Percentiles rank a stretch among this genome's conserved stretches.
These are phyloP conservation scores for Chenopodium quinoa DNA, from an alignment of 148 eudicot genomes.

Conservation along the genomic window DNA sequence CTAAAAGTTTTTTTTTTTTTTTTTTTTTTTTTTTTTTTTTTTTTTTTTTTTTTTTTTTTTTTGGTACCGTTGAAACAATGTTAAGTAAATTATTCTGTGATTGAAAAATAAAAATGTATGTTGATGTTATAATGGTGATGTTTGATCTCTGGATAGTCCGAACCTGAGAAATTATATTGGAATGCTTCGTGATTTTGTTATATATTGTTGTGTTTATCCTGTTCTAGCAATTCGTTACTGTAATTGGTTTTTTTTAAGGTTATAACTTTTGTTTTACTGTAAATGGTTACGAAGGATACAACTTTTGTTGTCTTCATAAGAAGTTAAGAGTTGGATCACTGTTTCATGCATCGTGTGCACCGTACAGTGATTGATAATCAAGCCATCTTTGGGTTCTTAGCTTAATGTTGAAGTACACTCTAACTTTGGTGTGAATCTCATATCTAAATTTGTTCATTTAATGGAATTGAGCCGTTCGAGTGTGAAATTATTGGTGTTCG, in stretches of 20 bases:
- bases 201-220: neutral
- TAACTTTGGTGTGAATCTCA: neutral
- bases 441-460: no score
- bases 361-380: neutral
- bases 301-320: neutral
- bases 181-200: neutral
- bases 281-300: neutral
- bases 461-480: neutral
- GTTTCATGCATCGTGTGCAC: neutral
- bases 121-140: neutral
- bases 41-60: no score
- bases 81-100: neutral
- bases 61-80: neutral
- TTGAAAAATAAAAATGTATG: neutral
- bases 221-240: no score
- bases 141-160: neutral
- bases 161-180: neutral
- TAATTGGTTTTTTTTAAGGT: neutral
- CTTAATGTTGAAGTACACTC: neutral
- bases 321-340: neutral
- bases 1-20: neutral
- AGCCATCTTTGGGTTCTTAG: neutral
- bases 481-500: neutral
- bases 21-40: no score
- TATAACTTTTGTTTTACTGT: neutral